Evolutionary conservation across 108 stramenopile species (phyloP), one percentile per base, ranked within the genome.

Genomic region (Cyclotella sp.): DNA sequence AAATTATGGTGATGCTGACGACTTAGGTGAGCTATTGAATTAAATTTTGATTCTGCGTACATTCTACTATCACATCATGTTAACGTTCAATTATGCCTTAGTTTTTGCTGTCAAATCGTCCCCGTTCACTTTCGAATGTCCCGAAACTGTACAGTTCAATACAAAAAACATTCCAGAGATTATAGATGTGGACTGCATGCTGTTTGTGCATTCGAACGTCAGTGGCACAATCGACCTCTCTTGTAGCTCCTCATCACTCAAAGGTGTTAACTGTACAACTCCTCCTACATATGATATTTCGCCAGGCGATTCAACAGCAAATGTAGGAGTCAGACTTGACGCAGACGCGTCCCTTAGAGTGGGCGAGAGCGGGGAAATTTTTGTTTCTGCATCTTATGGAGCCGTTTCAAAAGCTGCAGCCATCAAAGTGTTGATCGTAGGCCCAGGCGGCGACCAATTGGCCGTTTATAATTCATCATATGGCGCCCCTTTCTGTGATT

Each of bases 1-100:
- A 9, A 61, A 61, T n/a, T 61, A 61, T 15, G 60, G 60, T 13
- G 60, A 61, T 61, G 47, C 47, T 49, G 47, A 49, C 9, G 47
- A 49, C 47, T 16, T 49, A 49, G 47, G 47, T 49, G 47, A 49
- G 47, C 34, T 51, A 16, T 51, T 19, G 49, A 3, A 19, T 8
- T 46, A 51, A 19, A 51, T 51, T 19, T 51, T 51, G 49, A 19
- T 51, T 51, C 49, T 3, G n/a, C 1, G 16, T 51, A 51, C 16
- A 51, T 3, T 19, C 55, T 34, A 34, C 6, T 34, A 5, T 34
- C n/a, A n/a, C n/a, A n/a, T 34, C 4, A 34, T 34, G 2, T 34
- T 34, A 34, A 34, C 34, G 6, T 34, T 34, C 34, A 34, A 5
- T 34, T 34, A 6, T 34, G 34, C 34, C 2, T 26, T 57, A 13